Evolutionary conservation across 441 rosid species (phyloP), one percentile per base, ranked within the genome.

Genomic region (Biscutella laevigata): DNA sequence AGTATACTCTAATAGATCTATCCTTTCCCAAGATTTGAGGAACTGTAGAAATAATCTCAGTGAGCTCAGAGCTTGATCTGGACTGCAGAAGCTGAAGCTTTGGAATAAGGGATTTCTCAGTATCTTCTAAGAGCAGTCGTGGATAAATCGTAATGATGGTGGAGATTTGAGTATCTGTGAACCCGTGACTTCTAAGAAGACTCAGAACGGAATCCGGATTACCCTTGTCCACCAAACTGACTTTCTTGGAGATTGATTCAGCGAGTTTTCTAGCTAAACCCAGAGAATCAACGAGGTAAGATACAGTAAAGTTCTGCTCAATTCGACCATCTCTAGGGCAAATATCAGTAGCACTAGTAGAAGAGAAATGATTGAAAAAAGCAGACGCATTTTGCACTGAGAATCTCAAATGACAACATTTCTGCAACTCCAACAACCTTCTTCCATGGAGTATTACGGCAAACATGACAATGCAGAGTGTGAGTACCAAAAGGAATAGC

Each of bases 221-320:
- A 0, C 4, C 4, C 10, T 29, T 59, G 7, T 14, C 25, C 26
- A 61, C 66, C 0, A 66, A 62, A 4, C 45, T 57, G 6, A 74
- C 61, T 17, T 53, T 48, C 30, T 7, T 41, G 4, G 77, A 48
- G 14, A 59, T 57, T 2, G 72, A 47, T 24, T 40, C 29, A 0
- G 75, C 69, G 4, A 70, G 46, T n/a, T 59, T 62, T 0, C 48
- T 38, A 5, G 73, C 22, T 1, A 75, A 22, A 10, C 76, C 69
- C 32, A 71, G 27, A 9, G 76, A 61, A 2, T 29, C 17, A 35
- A 71, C 24, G 42, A 71, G 73, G 62, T 74, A 74, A 9, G 75
- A 58, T 21, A 54, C 67, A 4, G 67, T 64, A 40, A 53, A 64
- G 0, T 26, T 30, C 4, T 21, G 5, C 1, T 10, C 53, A 44